Evolutionary conservation across 352 stramenopile species (phyloP), one percentile per base, ranked within the genome.

Genomic region (Pythium folliculosum): DNA sequence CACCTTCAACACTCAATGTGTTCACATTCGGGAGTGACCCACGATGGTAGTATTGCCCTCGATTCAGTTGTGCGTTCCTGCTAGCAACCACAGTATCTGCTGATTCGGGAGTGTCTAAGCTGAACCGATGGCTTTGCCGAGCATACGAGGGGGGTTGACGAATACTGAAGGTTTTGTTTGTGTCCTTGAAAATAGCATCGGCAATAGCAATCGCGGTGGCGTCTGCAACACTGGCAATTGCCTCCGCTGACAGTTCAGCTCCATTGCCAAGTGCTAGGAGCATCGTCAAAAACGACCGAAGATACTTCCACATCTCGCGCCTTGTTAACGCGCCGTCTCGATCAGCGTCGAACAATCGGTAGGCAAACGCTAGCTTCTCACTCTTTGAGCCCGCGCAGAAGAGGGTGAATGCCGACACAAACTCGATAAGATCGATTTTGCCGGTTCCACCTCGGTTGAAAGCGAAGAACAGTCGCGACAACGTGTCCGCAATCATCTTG

Each of bases 381-480:
- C 92, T 98, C 71, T 99, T 99, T 27, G 95, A 98, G 3, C 96
- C 97, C 4, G 85, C 91, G 54, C 87, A 98, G 25, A 99, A 89
- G 7, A 99, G 84, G 5, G 89, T 95, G 51, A 99, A 91, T 19
- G 94, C 95, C 32, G 91, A 96, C 59, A 98, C 90, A 25, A 99
- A 95, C 69, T 99, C 90, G 13, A 92, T 68, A 38, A 92, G 60
- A 57, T 96, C 88, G 45, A 96, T 92, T 60, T 91, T 91, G 14
- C 88, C 88, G 0, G 86, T 96, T 3, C 88, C 88, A 5, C 83
- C 81, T 30, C 88, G 86, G 45, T 96, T 96, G 67, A 94, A 96
- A 1, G 88, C 88, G 55, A 96, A 96, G 65, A 94, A 96, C 17
- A 96, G 66, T 17, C 86, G 78, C 21, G 84, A 87, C 0, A 95